A percentile compares a stretch with the other conserved stretches of the same genome.
phyloP scores from a whole-genome alignment of 2,329 filamentous ascomycete genomes.

The Ceratocystis cubensis region DNA sequence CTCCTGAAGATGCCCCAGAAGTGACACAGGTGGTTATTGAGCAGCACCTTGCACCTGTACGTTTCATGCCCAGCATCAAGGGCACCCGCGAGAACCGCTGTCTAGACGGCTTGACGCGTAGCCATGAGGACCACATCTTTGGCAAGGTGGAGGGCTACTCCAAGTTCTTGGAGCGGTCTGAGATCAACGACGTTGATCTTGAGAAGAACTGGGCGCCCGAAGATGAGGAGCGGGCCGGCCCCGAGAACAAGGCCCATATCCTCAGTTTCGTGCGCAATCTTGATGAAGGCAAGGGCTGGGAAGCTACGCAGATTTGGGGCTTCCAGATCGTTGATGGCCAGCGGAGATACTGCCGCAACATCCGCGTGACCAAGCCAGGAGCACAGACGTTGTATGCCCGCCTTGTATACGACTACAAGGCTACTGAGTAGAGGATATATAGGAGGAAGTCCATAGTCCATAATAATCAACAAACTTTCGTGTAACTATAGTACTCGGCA shows the following conservation, averaged over 20 bases:
- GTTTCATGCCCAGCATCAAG: slow-evolving; percentile 40
- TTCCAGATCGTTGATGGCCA: slow-evolving; percentile 43
- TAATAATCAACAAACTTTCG: background rate
- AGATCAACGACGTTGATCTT: slow-evolving; percentile 44
- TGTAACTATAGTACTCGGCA: background rate
- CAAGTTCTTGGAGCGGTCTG: slow-evolving; percentile 36
- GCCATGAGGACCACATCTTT: slow-evolving; percentile 69
- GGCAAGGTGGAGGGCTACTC: slow-evolving; percentile 54
- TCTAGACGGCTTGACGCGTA: slow-evolving; percentile 41
- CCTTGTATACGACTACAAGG: slow-evolving; percentile 44
- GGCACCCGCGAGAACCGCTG: slow-evolving; percentile 47
- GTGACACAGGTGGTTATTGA: slow-evolving; percentile 56
- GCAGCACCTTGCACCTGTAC: slow-evolving; percentile 51
- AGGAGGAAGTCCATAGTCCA: background rate
- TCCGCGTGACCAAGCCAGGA: slow-evolving; percentile 39
- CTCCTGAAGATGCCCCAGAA: slow-evolving; percentile 32
- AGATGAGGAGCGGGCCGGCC: slow-evolving; percentile 37
- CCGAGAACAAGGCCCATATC: slow-evolving; percentile 50
- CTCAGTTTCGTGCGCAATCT: slow-evolving; percentile 48
- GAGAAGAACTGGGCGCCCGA: slow-evolving; percentile 48
- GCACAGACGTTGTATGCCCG: slow-evolving; percentile 37
- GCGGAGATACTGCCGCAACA: slow-evolving; percentile 41
- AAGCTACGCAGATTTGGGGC: slow-evolving; percentile 47
- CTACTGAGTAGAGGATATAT: background rate
- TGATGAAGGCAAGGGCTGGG: slow-evolving; percentile 38